A percentile compares a stretch with the other conserved stretches of the same genome.
Conservation (phyloP, 2,329 filamentous ascomycete genomes). For the Colletotrichum aenigma region DNA sequence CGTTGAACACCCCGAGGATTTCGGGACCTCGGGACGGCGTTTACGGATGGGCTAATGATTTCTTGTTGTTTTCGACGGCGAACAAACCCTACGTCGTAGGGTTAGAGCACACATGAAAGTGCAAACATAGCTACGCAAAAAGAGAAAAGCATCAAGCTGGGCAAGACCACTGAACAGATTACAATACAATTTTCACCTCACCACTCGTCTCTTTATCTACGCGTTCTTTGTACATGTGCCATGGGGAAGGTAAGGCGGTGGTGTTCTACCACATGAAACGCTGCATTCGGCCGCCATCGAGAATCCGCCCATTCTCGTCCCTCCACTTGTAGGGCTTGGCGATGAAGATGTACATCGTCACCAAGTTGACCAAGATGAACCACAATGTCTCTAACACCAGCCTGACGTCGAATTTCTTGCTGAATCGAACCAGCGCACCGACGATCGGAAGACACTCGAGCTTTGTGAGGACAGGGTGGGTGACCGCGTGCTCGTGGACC, state of each 20-base stretch:
- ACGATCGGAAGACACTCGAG: background rate
- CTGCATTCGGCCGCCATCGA: constrained; percentile 65
- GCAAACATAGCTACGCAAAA: background rate
- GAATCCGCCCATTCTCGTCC: constrained; percentile 51
- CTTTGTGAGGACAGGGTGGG: background rate
- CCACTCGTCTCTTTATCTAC: background rate
- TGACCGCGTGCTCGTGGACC: constrained; percentile 2
- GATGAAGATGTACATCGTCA: constrained; percentile 75
- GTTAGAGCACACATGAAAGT: constrained; percentile 13
- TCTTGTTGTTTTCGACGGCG: background rate
- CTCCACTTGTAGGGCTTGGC: constrained; percentile 71
- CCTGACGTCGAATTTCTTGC: constrained; percentile 45
- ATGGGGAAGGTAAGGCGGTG: too few species aligned
- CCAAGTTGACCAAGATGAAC: constrained; percentile 68
- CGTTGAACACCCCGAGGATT: background rate
- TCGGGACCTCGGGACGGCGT: background rate
- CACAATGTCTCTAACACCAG: constrained; percentile 68
- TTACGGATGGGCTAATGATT: constrained; percentile 1
- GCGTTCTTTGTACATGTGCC: background rate
- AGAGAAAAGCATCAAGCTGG: constrained; percentile 3
- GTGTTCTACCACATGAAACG: constrained; percentile 78
- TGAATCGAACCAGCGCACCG: constrained; percentile 8
- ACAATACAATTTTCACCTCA: background rate
- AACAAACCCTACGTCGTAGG: background rate
- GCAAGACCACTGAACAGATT: background rate